A percentile compares a stretch with the other conserved stretches of the same genome.
Evolutionary conservation across 345 rosid species (phyloP).

Genomic region (Anacardium occidentale): DNA sequence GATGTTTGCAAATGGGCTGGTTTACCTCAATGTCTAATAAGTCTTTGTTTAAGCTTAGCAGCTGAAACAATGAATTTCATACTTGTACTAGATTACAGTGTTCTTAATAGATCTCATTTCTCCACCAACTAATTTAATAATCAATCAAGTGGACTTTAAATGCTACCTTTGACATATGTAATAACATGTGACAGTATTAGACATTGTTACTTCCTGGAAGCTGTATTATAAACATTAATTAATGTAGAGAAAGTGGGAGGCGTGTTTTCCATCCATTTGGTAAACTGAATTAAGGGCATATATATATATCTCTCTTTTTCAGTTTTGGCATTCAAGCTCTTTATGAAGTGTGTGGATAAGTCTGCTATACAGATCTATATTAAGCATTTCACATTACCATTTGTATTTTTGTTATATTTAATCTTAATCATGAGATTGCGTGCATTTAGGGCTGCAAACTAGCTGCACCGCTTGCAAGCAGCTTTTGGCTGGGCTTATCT

Average conservation of each 20-base stretch:
- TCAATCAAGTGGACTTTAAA: background rate
- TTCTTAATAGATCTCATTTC: conserved; percentile 5
- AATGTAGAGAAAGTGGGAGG: background rate
- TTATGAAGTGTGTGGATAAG: too few relatives aligned
- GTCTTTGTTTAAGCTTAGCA: background rate
- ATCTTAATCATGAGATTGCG: too few relatives aligned
- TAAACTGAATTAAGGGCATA: background rate
- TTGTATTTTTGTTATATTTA: too few relatives aligned
- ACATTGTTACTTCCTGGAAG: background rate
- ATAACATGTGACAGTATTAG: background rate
- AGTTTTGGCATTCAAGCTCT: too few relatives aligned
- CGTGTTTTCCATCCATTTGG: background rate
- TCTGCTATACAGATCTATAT: too few relatives aligned
- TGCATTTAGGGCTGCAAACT: too few relatives aligned
- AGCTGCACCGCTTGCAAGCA: too few relatives aligned
- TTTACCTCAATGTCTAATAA: background rate
- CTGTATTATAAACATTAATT: background rate
- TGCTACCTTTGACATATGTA: background rate
- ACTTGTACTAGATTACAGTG: background rate
- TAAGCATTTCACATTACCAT: too few relatives aligned
- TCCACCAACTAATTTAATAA: background rate
- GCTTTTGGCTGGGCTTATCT: too few relatives aligned
- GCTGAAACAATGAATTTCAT: background rate
- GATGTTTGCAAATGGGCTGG: background rate
- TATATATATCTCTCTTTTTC: background rate